These are phyloP conservation scores for Ochromonas danica DNA, from an alignment of 108 stramenopile genomes.

Conservation along the genomic window DNA sequence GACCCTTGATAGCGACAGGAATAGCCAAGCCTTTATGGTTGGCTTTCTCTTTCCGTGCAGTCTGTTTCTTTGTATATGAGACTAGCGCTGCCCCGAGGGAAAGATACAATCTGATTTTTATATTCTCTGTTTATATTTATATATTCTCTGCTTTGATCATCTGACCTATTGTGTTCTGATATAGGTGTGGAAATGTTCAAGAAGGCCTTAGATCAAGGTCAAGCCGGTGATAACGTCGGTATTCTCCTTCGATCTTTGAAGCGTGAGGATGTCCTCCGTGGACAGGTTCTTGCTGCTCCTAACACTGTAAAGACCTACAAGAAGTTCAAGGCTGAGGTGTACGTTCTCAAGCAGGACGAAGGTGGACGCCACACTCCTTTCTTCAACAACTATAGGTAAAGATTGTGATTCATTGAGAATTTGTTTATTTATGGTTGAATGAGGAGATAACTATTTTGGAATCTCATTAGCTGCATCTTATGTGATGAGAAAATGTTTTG, in stretches of 20 bases:
- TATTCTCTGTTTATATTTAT: not conserved
- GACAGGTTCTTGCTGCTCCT: conserved; percentile 90
- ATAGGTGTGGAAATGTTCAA: conserved; percentile 99
- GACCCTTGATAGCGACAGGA: too few species aligned
- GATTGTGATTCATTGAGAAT: not conserved
- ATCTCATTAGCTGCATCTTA: conserved; percentile 1
- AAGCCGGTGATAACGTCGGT: conserved; percentile 99
- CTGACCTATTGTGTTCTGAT: too few species aligned
- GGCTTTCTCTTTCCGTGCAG: too few species aligned
- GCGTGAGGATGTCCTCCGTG: conserved; percentile 91
- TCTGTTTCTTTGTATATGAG: too few species aligned
- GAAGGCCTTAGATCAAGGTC: conserved; percentile 87
- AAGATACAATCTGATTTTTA: too few species aligned
- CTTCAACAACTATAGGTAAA: conserved; percentile 84
- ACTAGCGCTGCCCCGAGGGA: too few species aligned
- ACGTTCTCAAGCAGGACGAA: conserved; percentile 92
- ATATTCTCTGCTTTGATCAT: too few species aligned
- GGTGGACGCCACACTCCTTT: conserved; percentile 99
- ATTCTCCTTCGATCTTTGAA: conserved; percentile 90
- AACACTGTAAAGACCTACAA: conserved; percentile 69
- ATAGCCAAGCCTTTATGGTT: too few species aligned
- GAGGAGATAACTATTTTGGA: not conserved
- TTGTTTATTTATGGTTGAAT: not conserved
- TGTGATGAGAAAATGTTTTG: not conserved
- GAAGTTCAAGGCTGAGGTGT: conserved; percentile 95